These are phyloP conservation scores for Rubroboletus satanas DNA, from an alignment of 768 basidiomycete species.

Conservation along the genomic window DNA sequence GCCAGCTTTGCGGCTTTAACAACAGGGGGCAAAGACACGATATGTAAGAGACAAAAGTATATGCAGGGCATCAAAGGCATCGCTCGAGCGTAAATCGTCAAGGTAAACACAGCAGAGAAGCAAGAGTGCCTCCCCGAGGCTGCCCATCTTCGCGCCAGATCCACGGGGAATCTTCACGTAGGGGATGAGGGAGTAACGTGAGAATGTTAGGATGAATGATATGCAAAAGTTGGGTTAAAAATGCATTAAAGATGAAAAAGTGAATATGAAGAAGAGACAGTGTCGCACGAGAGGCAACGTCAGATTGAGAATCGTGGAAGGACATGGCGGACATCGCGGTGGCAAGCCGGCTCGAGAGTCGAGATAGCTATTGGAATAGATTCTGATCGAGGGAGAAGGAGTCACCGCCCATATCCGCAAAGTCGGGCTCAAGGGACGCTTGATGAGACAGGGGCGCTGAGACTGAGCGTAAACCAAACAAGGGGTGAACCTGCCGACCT, in stretches of 20 bases:
- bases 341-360: constrained; percentile 17
- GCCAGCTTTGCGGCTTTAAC: constrained; percentile 20
- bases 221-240: constrained; percentile 34
- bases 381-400: constrained; percentile 43
- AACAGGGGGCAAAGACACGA: constrained; percentile 9
- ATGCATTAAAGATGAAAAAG: constrained; percentile 29
- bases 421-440: constrained; percentile 36
- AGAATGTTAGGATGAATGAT: constrained; percentile 26
- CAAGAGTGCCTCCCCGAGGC: constrained; percentile 10
- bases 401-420: constrained; percentile 36
- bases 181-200: constrained; percentile 17
- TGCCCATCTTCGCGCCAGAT: constrained; percentile 13
- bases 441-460: constrained; percentile 36
- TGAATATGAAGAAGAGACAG: constrained; percentile 26
- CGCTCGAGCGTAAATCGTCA: constrained; percentile 25
- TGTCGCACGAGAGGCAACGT: constrained; percentile 29
- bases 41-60: constrained; percentile 11
- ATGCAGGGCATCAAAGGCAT: constrained; percentile 27
- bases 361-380: constrained; percentile 44
- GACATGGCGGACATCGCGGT: constrained; percentile 14
- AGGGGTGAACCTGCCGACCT: constrained; percentile 24
- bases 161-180: constrained; percentile 21
- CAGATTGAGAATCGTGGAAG: constrained; percentile 22
- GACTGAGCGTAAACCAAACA: constrained; percentile 40
- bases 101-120: constrained; percentile 15